Evolutionary conservation across 2,329 filamentous ascomycete species (phyloP), one percentile per base, ranked within the genome.

Genomic region (Basipetospora chlamydospora): DNA sequence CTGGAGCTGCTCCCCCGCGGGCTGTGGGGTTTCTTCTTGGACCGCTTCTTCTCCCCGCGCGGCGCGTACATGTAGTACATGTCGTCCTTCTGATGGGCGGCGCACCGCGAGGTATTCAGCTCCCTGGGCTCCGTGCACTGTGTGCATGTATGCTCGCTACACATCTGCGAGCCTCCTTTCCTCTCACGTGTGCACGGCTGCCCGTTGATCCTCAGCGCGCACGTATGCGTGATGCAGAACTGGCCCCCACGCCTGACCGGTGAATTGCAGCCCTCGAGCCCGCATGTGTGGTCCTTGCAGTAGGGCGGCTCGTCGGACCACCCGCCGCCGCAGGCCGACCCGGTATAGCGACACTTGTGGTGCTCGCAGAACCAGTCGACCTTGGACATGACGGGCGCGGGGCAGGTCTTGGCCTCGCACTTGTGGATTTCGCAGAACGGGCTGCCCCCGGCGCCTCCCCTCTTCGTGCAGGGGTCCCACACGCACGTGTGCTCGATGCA

Each of bases 391-490:
- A 37, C 28, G n/a, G 26, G 28, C 13, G 28, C 28, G 5, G 20
- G 18, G 20, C 35, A 37, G 16, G 18, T 23, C 20, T 20, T 4
- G 3, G 20, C 13, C 28, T 25, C 20, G 26, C 35, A 37, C 16
- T 37, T 37, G 20, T 37, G 35, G 15, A 28, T 37, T 28, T 37
- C 35, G 20, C 35, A 37, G 18, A 23, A 37, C n/a, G 35, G 28
- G n/a, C 26, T 37, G 10, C 26, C 35, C 4, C 10, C n/a, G 12
- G 7, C 21, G 4, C 35, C 35, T 12, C 11, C 28, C 15, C 28
- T 28, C 18, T 37, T 37, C n/a, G 26, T 37, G 20, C 35, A 37
- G 3, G 35, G 35, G 11, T 37, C 35, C 35, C 35, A 37, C 5
- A 37, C n/a, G 17, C 35, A 37, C 6, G 35, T 37, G 11, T 37